These are phyloP conservation scores for Xerocomus nothofagi DNA, from an alignment of 1,284 basidiomycete species.

Conservation along the genomic window DNA sequence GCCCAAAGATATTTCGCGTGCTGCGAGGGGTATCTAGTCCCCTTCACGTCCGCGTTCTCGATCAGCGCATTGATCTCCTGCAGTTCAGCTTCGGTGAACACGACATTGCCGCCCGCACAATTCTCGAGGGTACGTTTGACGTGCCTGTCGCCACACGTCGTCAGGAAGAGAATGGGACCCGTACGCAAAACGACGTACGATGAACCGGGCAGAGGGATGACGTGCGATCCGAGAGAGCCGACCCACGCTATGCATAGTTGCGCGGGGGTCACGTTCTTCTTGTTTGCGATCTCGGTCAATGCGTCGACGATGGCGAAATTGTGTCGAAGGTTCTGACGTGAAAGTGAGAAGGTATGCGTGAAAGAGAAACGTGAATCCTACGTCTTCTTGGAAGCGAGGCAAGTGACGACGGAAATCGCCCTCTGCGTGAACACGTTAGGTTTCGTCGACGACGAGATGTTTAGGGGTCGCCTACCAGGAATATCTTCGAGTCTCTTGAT, in stretches of 20 bases:
- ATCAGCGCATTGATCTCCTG: conserved; percentile 23
- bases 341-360: too few relatives aligned
- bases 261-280: conserved; percentile 47
- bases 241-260: conserved; percentile 66
- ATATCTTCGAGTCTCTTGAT: conserved; percentile 49
- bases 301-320: conserved; percentile 57
- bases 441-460: too few relatives aligned
- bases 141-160: conserved; percentile 20
- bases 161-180: background rate
- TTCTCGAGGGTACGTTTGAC: conserved; percentile 32
- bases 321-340: too few relatives aligned
- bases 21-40: conserved; percentile 24
- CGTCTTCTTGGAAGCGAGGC: conserved; percentile 35
- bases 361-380: too few relatives aligned
- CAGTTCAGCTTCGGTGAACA: conserved; percentile 23
- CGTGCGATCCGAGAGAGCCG: conserved; percentile 25
- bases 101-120: conserved; percentile 25
- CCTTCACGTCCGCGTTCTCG: conserved; percentile 18
- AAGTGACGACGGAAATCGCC: conserved; percentile 30
- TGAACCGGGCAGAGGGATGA: conserved; percentile 31
- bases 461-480: conserved; percentile 27
- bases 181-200: conserved; percentile 18
- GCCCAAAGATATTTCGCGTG: background rate
- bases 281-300: conserved; percentile 43
- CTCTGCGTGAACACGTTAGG: too few relatives aligned